Percentiles rank a stretch among this genome's conserved stretches.
Conservation (phyloP, 495 filamentous ascomycete species). For the Halenospora varia region DNA sequence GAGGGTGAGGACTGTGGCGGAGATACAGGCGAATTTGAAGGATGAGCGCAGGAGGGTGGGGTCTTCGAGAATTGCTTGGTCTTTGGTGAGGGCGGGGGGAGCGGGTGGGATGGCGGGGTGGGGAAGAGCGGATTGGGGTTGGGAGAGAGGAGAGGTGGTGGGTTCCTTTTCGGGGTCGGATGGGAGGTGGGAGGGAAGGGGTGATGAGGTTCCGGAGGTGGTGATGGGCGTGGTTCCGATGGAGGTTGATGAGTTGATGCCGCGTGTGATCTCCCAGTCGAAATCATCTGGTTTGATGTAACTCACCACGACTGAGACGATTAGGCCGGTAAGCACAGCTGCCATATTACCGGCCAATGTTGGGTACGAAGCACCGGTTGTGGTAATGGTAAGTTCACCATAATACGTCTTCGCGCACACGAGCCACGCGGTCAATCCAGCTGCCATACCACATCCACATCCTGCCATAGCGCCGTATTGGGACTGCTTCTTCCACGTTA, state of each 20-base stretch:
- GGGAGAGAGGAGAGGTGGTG: too few relatives aligned
- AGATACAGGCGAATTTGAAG: conserved; percentile 24
- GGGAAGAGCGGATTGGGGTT: neutral
- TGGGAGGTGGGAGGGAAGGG: too few relatives aligned
- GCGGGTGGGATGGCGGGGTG: neutral
- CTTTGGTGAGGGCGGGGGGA: neutral
- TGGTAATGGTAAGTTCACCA: conserved; percentile 56
- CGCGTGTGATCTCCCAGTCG: conserved; percentile 82
- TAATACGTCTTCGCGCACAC: conserved; percentile 61
- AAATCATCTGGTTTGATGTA: conserved; percentile 57
- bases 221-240: neutral
- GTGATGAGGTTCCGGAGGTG: neutral
- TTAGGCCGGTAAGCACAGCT: conserved; percentile 72
- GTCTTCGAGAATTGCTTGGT: neutral
- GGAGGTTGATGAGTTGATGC: conserved; percentile 43
- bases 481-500: conserved; percentile 66
- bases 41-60: conserved; percentile 28
- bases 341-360: conserved; percentile 74
- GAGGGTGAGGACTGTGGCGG: conserved; percentile 30
- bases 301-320: conserved; percentile 44
- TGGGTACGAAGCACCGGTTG: conserved; percentile 67
- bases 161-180: too few relatives aligned
- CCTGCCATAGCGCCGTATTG: conserved; percentile 57
- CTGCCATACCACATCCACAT: conserved; percentile 58
- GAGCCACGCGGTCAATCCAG: conserved; percentile 66